Evolutionary conservation across 768 basidiomycete species (phyloP).

Genomic region (Fomitopsis pulvina): DNA sequence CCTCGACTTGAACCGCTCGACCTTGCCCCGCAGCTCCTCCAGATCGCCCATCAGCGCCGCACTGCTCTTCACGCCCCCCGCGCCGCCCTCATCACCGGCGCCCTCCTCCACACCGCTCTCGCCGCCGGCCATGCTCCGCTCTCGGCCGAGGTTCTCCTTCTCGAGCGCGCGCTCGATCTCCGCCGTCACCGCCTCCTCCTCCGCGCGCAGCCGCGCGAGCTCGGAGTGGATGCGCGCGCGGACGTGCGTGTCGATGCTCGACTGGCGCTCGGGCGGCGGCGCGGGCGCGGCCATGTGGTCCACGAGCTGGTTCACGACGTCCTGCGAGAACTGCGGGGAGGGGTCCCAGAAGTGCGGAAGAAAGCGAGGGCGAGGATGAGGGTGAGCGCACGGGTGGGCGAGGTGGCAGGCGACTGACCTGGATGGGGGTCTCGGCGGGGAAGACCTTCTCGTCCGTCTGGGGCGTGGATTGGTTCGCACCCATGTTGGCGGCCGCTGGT

Average conservation of each 20-base stretch:
- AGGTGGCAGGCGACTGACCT: constrained; percentile 20
- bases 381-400: neutral
- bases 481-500: constrained; percentile 36
- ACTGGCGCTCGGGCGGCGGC: constrained; percentile 63
- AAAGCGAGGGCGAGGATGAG: no score
- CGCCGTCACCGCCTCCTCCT: constrained; percentile 62
- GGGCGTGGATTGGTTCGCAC: constrained; percentile 60
- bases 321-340: constrained; percentile 63
- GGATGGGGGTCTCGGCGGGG: constrained; percentile 32
- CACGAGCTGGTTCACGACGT: constrained; percentile 74
- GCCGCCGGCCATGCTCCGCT: constrained; percentile 45
- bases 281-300: constrained; percentile 54
- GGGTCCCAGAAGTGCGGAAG: constrained; percentile 2
- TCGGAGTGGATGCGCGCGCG: constrained; percentile 67
- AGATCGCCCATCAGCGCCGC: constrained; percentile 64
- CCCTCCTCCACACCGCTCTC: constrained; percentile 26
- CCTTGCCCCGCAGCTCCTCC: constrained; percentile 64
- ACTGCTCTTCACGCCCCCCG: constrained; percentile 47
- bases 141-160: constrained; percentile 82
- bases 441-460: constrained; percentile 49
- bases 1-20: constrained; percentile 61
- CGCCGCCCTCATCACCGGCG: constrained; percentile 28
- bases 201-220: constrained; percentile 53
- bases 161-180: constrained; percentile 78
- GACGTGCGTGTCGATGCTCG: constrained; percentile 66